Base-by-base conservation (phyloP, 2,329 filamentous ascomycete species). In the Colletotrichum karsti region DNA sequence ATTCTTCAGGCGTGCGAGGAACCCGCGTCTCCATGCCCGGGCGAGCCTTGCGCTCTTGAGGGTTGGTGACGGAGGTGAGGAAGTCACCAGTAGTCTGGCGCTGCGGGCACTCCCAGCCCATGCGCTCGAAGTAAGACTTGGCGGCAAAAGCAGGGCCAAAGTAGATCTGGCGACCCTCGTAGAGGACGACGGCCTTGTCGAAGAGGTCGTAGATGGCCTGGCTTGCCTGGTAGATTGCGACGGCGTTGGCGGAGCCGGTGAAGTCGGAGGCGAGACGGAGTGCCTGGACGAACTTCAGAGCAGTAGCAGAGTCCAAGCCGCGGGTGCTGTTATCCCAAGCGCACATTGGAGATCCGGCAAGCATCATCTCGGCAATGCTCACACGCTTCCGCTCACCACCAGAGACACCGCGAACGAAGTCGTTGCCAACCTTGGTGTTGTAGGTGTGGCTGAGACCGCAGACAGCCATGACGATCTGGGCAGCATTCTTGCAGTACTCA, bases 371-470 rank as follows among this genome's bases (percentile, higher is more conserved):
- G 1, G 92, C 92, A 69, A 96, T 94, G 48, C 90, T 92, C 5
- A 97, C 93, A 76, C 94, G 90, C 81, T 96, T 95, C 63, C 90
- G 84, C 76, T 93, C 91, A 39, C 91, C 91, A 26, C 91, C 91
- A 7, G 87, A 90, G 1, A 93, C 87, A 54, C 93, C 93, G 1
- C 91, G 88, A 10, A 94, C 85, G 46, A 92, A 89, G 72, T 93
- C 91, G 67, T 93, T 90, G 7, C 93, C 93, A 12, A 95, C 91
- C 72, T 91, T 92, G 7, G 92, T 94, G 67, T 90, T 86, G 72
- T 91, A 83, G 0, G 91, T 92, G 73, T 94, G 91, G 37, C 88
- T 88, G 30, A 94, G 88, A 71, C 91, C 91, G 73, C 93, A 94
- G 0, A 92, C 78, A 24, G 91, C 91, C 77, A 92, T 90, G 69